Conservation (phyloP, 805 yeast species). For the Myxozyma vanderwaltii region DNA sequence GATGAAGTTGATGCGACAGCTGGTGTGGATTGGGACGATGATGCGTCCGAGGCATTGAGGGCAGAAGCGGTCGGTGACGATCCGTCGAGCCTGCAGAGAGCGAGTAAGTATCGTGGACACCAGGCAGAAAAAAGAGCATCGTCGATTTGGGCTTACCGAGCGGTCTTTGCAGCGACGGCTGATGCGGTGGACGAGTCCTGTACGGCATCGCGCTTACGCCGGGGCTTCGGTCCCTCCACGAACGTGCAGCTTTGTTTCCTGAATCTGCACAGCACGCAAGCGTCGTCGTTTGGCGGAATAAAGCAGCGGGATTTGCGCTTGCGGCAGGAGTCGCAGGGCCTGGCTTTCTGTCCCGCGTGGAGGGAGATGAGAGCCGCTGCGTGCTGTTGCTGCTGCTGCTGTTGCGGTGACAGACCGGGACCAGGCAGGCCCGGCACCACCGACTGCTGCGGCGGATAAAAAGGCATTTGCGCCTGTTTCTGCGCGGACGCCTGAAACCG, state of each 20-base stretch:
- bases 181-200: background rate
- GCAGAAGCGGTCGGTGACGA: background rate
- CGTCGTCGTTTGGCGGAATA: constrained; percentile 56
- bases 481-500: background rate
- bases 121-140: background rate
- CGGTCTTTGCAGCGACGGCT: background rate
- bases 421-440: background rate
- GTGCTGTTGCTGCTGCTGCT: constrained; percentile 6
- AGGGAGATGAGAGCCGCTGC: constrained; percentile 18
- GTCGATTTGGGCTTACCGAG: constrained; percentile 13
- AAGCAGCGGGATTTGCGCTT: constrained; percentile 80
- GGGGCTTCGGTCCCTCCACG: constrained; percentile 53
- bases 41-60: background rate
- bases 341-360: constrained; percentile 34
- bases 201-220: constrained; percentile 42
- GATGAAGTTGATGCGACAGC: background rate
- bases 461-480: background rate
- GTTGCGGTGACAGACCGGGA: background rate
- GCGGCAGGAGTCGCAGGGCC: constrained; percentile 85
- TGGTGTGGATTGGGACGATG: background rate
- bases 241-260: constrained; percentile 80
- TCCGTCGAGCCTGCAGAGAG: background rate
- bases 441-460: background rate
- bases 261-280: constrained; percentile 68
- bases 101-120: constrained; percentile 1